Percentiles rank a stretch among this genome's conserved stretches.
These are phyloP conservation scores for Bidens hawaiensis DNA, from an alignment of 140 eudicot genomes.

Conservation along the genomic window DNA sequence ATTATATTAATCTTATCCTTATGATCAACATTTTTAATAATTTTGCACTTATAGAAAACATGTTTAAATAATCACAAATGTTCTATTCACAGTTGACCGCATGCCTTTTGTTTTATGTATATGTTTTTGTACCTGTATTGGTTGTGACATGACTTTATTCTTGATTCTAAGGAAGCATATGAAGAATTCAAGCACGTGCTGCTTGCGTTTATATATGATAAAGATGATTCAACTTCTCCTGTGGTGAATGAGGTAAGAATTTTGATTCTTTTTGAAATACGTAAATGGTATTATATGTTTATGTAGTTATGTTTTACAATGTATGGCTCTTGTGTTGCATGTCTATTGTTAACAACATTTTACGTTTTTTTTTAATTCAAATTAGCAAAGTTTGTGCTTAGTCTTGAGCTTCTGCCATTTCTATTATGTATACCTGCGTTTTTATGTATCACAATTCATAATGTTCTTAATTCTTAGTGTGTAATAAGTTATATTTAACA, in stretches of 20 bases:
- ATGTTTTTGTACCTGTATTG: constrained; percentile 10
- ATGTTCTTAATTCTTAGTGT: not conserved
- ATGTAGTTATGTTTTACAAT: not conserved
- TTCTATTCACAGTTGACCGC: constrained; percentile 1
- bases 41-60: not conserved
- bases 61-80: not conserved
- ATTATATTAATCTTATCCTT: not conserved
- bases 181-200: constrained; percentile 98
- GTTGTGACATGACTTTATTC: constrained; percentile 39
- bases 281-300: not conserved
- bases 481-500: constrained; percentile 5
- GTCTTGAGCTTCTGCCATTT: not conserved
- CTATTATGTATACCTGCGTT: not conserved
- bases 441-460: not conserved
- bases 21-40: not conserved
- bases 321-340: constrained; percentile 11
- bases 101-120: not conserved
- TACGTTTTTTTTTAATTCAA: too few relatives aligned
- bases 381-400: too few relatives aligned
- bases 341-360: not conserved
- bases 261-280: not conserved
- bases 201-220: constrained; percentile 77
- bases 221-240: constrained; percentile 87
- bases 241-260: constrained; percentile 82
- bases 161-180: constrained; percentile 87